These are phyloP conservation scores for Pseudocercospora pini-densiflorae DNA, from an alignment of 2,329 filamentous ascomycete genomes.

Conservation along the genomic window DNA sequence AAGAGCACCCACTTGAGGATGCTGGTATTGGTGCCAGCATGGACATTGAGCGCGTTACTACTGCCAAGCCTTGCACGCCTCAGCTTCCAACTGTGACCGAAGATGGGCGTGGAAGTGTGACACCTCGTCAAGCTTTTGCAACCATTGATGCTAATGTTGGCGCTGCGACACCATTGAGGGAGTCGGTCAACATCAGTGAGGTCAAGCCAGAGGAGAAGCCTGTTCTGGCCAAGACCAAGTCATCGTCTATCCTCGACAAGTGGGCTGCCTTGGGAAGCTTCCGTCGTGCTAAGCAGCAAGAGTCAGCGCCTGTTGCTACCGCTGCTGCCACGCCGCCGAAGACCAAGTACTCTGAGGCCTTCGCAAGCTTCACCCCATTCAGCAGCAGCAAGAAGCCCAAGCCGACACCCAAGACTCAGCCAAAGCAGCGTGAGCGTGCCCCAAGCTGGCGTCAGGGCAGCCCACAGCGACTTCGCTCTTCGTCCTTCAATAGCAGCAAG, in stretches of 20 bases:
- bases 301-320: constrained; percentile 39
- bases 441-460: constrained; percentile 40
- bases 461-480: constrained; percentile 36
- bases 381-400: constrained; percentile 41
- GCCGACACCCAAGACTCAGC: constrained; percentile 31
- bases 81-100: constrained; percentile 49
- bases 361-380: constrained; percentile 39
- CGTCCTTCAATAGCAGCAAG: constrained; percentile 42
- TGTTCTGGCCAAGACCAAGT: constrained; percentile 66
- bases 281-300: constrained; percentile 68
- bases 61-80: constrained; percentile 63
- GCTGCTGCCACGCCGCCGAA: constrained; percentile 42
- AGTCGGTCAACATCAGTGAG: constrained; percentile 5
- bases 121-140: constrained; percentile 56
- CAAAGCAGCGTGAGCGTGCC: constrained; percentile 34
- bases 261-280: constrained; percentile 88
- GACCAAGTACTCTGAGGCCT: constrained; percentile 39
- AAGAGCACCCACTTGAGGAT: constrained; percentile 55
- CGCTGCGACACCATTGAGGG: constrained; percentile 38
- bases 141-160: constrained; percentile 58
- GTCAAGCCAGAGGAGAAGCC: constrained; percentile 39
- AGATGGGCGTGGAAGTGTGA: constrained; percentile 52
- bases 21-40: constrained; percentile 39
- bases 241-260: constrained; percentile 68
- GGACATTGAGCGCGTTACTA: constrained; percentile 45